Evolutionary conservation across 2,329 filamentous ascomycete species (phyloP), one percentile per base, ranked within the genome.

Genomic region (Xylaria hypoxylon): DNA sequence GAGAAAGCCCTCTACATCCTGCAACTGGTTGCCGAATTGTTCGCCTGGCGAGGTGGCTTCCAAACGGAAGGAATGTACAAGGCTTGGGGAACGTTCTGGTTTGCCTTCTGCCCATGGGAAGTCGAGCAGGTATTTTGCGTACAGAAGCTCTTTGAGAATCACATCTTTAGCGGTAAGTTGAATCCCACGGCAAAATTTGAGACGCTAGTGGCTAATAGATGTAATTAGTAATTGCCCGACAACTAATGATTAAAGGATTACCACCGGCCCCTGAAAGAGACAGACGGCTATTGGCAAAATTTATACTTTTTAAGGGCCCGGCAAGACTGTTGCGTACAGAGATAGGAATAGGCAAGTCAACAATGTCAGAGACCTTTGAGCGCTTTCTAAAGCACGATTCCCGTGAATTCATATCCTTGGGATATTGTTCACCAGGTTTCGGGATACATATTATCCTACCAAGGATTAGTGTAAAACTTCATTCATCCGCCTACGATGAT

Each of bases 61-160:
- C 24, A 17, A 31, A 11, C 17, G 22, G 2, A 10, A 0, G 1
- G 1, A 6, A 47, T 62, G 59, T 4, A 52, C 3, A 1, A 22
- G 40, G 52, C 58, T 19, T 62, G 63, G 63, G 59, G 52, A 2
- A n/a, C 5, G 3, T 67, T 65, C 42, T 67, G 64, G 59, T 45
- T 17, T 24, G 15, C 24, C 2, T n/a, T 63, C 3, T 11, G 17
- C 2, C 64, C 60, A 24, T 63, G 64, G 64, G 64, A 67, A 15
- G 10, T 64, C 17, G 59, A 60, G n/a, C 64, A 67, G 28, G 50
- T 67, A 2, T 53, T 24, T 19, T 42, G 53, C 17, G 50, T 47
- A 10, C 48, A 64, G 42, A 42, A 17, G 40, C 33, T 60, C 11
- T 26, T 67, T 4, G 13, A 26, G 10, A 8, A 7, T 10, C 5